Conservation (phyloP, 2,329 filamentous ascomycete genomes). For the Sclerotinia trifoliorum region DNA sequence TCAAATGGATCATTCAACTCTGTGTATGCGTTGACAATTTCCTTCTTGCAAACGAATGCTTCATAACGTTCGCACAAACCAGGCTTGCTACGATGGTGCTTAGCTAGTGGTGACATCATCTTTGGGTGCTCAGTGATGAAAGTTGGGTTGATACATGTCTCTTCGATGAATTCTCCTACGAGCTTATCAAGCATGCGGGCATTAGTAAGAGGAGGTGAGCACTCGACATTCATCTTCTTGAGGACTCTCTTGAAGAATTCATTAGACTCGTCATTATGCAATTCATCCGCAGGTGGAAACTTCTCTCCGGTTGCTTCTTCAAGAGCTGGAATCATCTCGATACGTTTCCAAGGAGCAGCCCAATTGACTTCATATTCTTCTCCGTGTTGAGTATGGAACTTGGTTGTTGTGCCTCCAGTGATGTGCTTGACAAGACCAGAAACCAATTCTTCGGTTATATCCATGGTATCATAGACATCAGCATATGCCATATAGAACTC, state of each 20-base stretch:
- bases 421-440: constrained; percentile 85
- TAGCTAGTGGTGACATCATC: constrained; percentile 94
- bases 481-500: constrained; percentile 97
- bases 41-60: constrained; percentile 95
- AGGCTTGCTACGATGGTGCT: constrained; percentile 78
- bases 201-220: constrained; percentile 86
- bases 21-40: constrained; percentile 92
- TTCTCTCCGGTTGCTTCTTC: constrained; percentile 89
- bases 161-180: constrained; percentile 91
- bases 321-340: constrained; percentile 93
- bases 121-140: constrained; percentile 84
- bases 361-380: constrained; percentile 92
- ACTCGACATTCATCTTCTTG: constrained; percentile 88
- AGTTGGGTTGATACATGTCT: constrained; percentile 88
- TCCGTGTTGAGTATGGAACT: constrained; percentile 81
- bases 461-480: constrained; percentile 88
- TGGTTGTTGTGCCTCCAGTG: constrained; percentile 80
- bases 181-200: constrained; percentile 96
- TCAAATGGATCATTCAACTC: constrained; percentile 98
- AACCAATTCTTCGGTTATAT: constrained; percentile 89
- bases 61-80: constrained; percentile 97
- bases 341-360: constrained; percentile 87
- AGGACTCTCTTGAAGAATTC: constrained; percentile 81
- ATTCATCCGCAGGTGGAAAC: constrained; percentile 84
- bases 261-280: constrained; percentile 85